Evolutionary conservation across 805 yeast genomes (phyloP).

Genomic region (Naumovozyma dairenensis): DNA sequence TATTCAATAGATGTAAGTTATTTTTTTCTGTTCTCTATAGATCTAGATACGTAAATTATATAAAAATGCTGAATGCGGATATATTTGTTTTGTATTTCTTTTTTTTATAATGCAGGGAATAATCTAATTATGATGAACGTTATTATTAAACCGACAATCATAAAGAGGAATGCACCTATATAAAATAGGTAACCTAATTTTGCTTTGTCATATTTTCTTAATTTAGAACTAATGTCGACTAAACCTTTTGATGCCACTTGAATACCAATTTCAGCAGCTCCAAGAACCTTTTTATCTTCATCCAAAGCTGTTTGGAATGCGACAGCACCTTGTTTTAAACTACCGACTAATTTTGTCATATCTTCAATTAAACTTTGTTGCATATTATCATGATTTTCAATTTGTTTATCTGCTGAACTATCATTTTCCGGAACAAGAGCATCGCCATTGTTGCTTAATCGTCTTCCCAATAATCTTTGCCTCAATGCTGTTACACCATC

Average conservation of each 20-base stretch:
- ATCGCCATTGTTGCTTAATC: conserved; percentile 1
- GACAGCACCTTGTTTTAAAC: conserved; percentile 32
- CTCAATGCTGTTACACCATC: conserved; percentile 28
- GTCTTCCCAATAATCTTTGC: conserved; percentile 24
- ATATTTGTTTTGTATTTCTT: no score
- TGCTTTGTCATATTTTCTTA: conserved; percentile 25
- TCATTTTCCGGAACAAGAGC: no score
- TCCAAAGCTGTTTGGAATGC: conserved; percentile 33
- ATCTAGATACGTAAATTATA: no score
- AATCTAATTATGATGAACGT: conserved; percentile 30
- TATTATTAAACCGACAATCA: conserved; percentile 27
- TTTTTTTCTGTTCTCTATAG: no score
- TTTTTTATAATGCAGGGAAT: conserved; percentile 33
- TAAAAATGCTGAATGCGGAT: no score
- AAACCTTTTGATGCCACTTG: conserved; percentile 32
- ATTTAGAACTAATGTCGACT: conserved; percentile 24
- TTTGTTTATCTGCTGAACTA: conserved; percentile 27
- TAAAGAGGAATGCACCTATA: conserved; percentile 15
- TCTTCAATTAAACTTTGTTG: conserved; percentile 32
- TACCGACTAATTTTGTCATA: conserved; percentile 31
- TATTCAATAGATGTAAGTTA: no score
- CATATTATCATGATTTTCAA: conserved; percentile 29
- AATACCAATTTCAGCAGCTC: conserved; percentile 35
- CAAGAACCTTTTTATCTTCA: conserved; percentile 30
- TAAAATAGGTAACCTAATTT: conserved; percentile 25